Base-by-base conservation (phyloP, 2,329 filamentous ascomycete species). In the Helicocarpus griseus region DNA sequence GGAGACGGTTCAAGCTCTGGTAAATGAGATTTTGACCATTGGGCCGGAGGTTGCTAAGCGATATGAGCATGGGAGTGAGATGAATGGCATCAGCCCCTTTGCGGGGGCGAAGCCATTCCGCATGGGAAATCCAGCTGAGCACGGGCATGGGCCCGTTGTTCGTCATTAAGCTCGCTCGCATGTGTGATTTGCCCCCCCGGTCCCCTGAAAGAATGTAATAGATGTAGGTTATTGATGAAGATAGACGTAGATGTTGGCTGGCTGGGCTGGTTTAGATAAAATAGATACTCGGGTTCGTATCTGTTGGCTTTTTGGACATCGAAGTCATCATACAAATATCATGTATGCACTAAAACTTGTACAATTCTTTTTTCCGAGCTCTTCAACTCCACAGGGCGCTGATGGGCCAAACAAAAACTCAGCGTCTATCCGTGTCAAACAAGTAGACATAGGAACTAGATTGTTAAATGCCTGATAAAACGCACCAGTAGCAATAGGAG, bases 1-100 rank as follows among this genome's bases (percentile, higher is more conserved):
- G 58, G 78, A 76, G 56, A 86, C 82, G 1, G 67, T 85, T 28
- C 80, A 84, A 57, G 77, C 75, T n/a, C 67, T 87, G 54, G 70
- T 86, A 2, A 73, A 71, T 57, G 79, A 78, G 4, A 77, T 86
- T 62, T 75, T 76, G 56, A 73, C 77, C 56, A 64, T 69, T 52
- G 72, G 69, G 0, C 65, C 66, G 13, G 59, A 48, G 9, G 60
- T 70, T 33, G 57, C 69, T 3, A 57, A 64, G 29, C 51, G 50
- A 13, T n/a, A 31, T 38, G 45, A 24, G 13, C 29, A 19, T 31
- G 40, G 14, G 13, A 40, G 22, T 29, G 21, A 4, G 14, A 14
- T 5, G 6, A 24, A 50, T 35, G 49, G 35, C 22, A 19, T 24
- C 5, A 24, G 13, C 14, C 26, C 4, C 14, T 46, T 35, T 35